Evolutionary conservation across 2,329 filamentous ascomycete species (phyloP), one percentile per base, ranked within the genome.

Genomic region (Curvularia lunata): DNA sequence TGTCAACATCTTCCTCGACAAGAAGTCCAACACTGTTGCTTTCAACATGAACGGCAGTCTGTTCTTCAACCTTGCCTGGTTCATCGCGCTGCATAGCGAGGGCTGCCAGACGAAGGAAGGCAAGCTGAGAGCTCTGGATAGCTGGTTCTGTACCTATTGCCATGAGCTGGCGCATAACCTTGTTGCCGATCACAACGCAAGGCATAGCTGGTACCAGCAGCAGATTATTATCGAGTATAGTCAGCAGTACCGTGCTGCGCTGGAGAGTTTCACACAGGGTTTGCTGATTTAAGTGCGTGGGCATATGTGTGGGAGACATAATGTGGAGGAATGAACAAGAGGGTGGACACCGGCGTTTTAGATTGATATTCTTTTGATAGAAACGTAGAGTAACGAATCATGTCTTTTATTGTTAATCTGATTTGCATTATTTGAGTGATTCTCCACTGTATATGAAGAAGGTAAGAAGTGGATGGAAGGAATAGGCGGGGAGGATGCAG

Each of bases 81-180:
- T 93, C 75, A 78, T 89, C 59, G 88, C 94, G 70, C 78, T 97
- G 30, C 94, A 98, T 71, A 61, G 54, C 16, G 58, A 59, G 0
- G 59, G 54, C 1, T 77, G 67, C 54, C 59, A 52, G 7, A 72
- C 66, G 6, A 48, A 55, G 7, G 67, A 71, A 40, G 75, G 75
- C 0, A 65, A 72, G 25, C 81, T 86, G 43, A 48, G 78, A 56
- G 48, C 74, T 21, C 82, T 86, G 4, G 90, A 95, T 59, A 91
- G 91, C 2, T 98, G 94, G 94, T 97, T 90, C 86, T 90, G 97
- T 63, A 92, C 95, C n/a, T 76, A 97, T 60, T 96, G 92, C 61
- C 95, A 99, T 75, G 96, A 99, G 79, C 79, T 99, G 75, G 93
- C 95, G 56, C 95, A 99, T 78, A 99, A 99, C 74, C 79, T 99